Evolutionary conservation across 805 yeast genomes (phyloP), one percentile per base, ranked within the genome.

Genomic region (Metschnikowia sp.): DNA sequence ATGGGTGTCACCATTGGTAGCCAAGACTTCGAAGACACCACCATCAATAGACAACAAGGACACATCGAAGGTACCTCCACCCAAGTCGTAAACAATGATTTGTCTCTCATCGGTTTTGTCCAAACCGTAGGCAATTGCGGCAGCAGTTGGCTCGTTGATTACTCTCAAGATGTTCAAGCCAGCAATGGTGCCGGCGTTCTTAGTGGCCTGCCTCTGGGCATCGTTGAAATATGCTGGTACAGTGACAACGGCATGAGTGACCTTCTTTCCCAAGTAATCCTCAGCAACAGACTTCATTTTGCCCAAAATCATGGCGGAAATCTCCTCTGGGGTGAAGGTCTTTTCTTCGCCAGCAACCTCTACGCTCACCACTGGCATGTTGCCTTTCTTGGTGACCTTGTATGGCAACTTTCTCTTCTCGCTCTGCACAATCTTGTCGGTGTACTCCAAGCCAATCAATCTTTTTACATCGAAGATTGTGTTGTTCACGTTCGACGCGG

Each of bases 381-480:
- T 84, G 58, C 78, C 82, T 66, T 78, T 81, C 69, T 86, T 76
- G 49, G 82, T 73, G 57, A 89, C 87, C 70, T 78, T 79, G 81
- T 86, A 90, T 59, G 97, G 97, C 81, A 82, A 78, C 69, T 84
- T 85, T 83, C 88, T 88, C 77, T 86, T 83, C 70, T 88, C 96
- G 76, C 82, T 54, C 45, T 56, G 52, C 26, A 56, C 60, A 10
- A 46, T 44, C 42, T 51, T 49, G 52, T 56, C 57, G 36, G 35
- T 39, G 54, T 52, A 56, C 69, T 83, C 90, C 69, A 96, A 84
- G 70, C 97, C 97, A 65, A 90, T 91, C 64, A 90, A 79, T 77
- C 97, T 87, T 82, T 90, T 90, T 55, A 89, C 89, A 66, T 87
- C 94, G 64, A 86, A 87, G 50, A 91, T 89, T 54, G 97, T 91